A percentile compares a stretch with the other conserved stretches of the same genome.
Conservation (phyloP, 202 grass and related monocot genomes). For the Musa balbisiana region DNA sequence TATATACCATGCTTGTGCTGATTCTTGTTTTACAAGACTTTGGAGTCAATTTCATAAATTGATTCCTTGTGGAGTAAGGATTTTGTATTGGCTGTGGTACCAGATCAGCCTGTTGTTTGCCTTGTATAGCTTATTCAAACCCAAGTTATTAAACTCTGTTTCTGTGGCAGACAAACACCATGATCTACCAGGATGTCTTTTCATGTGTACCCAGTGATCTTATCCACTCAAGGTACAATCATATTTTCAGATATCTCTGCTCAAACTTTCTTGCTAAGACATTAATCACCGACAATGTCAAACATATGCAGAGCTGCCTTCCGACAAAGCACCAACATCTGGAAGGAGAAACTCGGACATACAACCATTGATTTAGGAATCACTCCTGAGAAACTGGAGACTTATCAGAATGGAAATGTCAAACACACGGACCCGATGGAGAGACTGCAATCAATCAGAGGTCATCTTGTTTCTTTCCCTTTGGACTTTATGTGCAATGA, state of each 20-base stretch:
- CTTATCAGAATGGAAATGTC: conserved; percentile 41
- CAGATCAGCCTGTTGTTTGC: no score
- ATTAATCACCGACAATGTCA: conserved; percentile 13
- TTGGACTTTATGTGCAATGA: conserved; percentile 95
- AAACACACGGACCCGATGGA: conserved; percentile 57
- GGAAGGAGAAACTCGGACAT: conserved; percentile 79
- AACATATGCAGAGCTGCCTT: conserved; percentile 49
- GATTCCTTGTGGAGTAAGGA: no score
- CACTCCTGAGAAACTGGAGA: conserved; percentile 60
- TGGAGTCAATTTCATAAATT: no score
- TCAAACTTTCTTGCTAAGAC: neutral
- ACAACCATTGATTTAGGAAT: conserved; percentile 84
- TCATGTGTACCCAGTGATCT: conserved; percentile 88
- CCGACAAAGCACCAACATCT: conserved; percentile 59
- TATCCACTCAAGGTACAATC: conserved; percentile 80
- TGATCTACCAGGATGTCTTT: conserved; percentile 95
- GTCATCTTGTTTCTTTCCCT: conserved; percentile 87
- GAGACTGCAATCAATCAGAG: conserved; percentile 56
- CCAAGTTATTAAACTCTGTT: neutral
- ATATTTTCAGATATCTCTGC: neutral
- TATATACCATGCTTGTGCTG: no score
- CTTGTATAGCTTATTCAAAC: neutral
- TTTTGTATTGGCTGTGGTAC: no score
- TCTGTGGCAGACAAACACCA: conserved; percentile 66
- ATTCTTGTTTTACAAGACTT: no score